A percentile compares a stretch with the other conserved stretches of the same genome.
phyloP scores from a whole-genome alignment of 768 basidiomycete species.

The Holtermannia corniformis region DNA sequence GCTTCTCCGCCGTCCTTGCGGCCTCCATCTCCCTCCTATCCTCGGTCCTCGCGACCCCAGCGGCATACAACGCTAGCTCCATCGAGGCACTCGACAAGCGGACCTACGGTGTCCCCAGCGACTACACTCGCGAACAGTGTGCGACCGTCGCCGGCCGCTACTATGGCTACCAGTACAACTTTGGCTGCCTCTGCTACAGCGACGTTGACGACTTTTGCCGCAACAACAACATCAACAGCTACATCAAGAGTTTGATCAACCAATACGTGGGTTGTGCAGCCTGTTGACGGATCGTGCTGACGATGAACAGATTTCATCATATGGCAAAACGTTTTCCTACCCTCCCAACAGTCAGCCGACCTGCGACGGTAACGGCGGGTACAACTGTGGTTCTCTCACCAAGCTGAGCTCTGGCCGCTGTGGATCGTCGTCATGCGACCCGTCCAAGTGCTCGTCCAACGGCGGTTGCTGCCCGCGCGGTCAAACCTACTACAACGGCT shows the following conservation, averaged over 20 bases:
- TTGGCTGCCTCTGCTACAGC: constrained; percentile 31
- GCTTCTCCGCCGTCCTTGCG: constrained; percentile 12
- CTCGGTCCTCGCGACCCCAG: neutral
- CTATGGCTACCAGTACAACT: constrained; percentile 16
- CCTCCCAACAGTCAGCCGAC: constrained; percentile 31
- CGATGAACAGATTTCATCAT: constrained; percentile 6
- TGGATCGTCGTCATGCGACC: constrained; percentile 13
- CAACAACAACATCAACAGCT: constrained; percentile 18
- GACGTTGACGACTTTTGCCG: constrained; percentile 25
- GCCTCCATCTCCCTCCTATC: constrained; percentile 8
- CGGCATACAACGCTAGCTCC: neutral
- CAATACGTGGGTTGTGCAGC: constrained; percentile 15
- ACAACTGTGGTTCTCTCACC: constrained; percentile 24
- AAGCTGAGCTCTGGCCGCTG: constrained; percentile 18
- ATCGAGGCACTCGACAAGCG: neutral
- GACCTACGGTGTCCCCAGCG: too few relatives aligned
- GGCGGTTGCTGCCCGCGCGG: constrained; percentile 31
- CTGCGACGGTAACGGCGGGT: constrained; percentile 32
- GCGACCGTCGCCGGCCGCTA: constrained; percentile 17
- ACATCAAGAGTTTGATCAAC: constrained; percentile 12
- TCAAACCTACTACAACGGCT: constrained; percentile 22
- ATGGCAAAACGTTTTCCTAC: constrained; percentile 13
- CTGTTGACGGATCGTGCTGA: constrained; percentile 4
- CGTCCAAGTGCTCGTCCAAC: constrained; percentile 17
- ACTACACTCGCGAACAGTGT: constrained; percentile 12